These are phyloP conservation scores for Radiomyces spectabilis DNA, from an alignment of 192 early-diverging fungal species.

Conservation along the genomic window DNA sequence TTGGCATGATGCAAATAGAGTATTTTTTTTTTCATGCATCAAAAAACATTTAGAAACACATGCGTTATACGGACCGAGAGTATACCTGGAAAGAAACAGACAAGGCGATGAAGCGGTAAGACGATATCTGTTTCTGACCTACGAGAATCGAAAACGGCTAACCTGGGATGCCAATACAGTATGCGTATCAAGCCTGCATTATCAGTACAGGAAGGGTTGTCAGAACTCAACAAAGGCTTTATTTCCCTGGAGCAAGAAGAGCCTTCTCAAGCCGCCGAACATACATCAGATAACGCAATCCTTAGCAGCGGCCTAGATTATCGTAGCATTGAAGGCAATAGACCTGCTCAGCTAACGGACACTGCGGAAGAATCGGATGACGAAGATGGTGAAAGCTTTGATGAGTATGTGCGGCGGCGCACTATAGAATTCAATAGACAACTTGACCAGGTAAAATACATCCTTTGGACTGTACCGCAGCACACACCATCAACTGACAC, in stretches of 20 bases:
- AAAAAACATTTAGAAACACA: not conserved
- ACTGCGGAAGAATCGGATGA: conserved; percentile 23
- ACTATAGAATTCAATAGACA: conserved; percentile 25
- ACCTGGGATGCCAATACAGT: not conserved
- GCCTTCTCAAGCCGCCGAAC: too few relatives aligned
- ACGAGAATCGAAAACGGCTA: not conserved
- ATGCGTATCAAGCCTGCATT: not conserved
- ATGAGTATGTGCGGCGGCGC: conserved; percentile 24
- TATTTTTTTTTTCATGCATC: too few relatives aligned
- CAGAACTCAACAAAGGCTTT: not conserved
- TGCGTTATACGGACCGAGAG: conserved; percentile 12
- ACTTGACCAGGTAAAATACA: conserved; percentile 8
- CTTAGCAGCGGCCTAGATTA: conserved; percentile 28
- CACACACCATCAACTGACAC: not conserved
- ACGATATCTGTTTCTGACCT: not conserved
- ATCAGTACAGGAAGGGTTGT: not conserved
- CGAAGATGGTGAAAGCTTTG: conserved; percentile 30
- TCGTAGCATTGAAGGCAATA: conserved; percentile 37
- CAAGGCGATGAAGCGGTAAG: conserved; percentile 18
- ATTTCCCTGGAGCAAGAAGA: too few relatives aligned
- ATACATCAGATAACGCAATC: too few relatives aligned
- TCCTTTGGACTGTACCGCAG: not conserved
- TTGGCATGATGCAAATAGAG: too few relatives aligned
- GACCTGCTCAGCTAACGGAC: conserved; percentile 19
- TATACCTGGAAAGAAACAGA: conserved; percentile 19